Evolutionary conservation across 116 monocot species (phyloP).

Genomic region (Cymodocea nodosa): DNA sequence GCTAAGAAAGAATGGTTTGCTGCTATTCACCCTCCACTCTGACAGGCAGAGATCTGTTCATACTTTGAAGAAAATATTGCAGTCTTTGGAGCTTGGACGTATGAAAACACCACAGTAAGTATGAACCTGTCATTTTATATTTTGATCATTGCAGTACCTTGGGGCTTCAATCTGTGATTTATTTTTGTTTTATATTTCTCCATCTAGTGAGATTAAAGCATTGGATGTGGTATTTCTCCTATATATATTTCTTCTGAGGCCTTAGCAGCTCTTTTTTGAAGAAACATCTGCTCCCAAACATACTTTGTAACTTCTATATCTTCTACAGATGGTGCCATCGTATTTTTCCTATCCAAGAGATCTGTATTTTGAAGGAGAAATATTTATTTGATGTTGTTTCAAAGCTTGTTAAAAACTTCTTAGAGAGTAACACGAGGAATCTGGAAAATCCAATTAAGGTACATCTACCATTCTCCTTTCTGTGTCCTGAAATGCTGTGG

Average conservation of each 20-base stretch:
- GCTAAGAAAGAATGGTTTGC: slow-evolving; percentile 62
- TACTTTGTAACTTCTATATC: background rate
- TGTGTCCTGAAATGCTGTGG: background rate
- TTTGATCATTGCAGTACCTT: background rate
- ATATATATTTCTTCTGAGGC: no score
- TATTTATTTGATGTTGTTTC: slow-evolving; percentile 42
- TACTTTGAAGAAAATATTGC: slow-evolving; percentile 40
- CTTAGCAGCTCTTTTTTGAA: background rate
- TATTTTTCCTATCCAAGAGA: slow-evolving; percentile 93
- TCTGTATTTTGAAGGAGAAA: slow-evolving; percentile 59
- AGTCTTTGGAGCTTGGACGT: slow-evolving; percentile 34
- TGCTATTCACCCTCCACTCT: slow-evolving; percentile 60
- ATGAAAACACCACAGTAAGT: slow-evolving; percentile 73
- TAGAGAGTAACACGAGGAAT: slow-evolving; percentile 21
- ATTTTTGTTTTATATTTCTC: background rate
- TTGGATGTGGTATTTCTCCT: no score
- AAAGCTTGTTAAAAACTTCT: slow-evolving; percentile 40
- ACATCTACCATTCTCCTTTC: slow-evolving; percentile 4
- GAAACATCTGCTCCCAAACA: background rate
- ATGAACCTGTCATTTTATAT: background rate
- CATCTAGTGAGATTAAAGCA: no score
- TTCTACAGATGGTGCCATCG: slow-evolving; percentile 87
- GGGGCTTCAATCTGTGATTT: background rate
- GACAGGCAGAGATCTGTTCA: slow-evolving; percentile 24
- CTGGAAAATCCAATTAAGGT: slow-evolving; percentile 44